A percentile compares a stretch with the other conserved stretches of the same genome.
phyloP scores from a whole-genome alignment of 140 eudicot species.

The Ambrosia hybrid region DNA sequence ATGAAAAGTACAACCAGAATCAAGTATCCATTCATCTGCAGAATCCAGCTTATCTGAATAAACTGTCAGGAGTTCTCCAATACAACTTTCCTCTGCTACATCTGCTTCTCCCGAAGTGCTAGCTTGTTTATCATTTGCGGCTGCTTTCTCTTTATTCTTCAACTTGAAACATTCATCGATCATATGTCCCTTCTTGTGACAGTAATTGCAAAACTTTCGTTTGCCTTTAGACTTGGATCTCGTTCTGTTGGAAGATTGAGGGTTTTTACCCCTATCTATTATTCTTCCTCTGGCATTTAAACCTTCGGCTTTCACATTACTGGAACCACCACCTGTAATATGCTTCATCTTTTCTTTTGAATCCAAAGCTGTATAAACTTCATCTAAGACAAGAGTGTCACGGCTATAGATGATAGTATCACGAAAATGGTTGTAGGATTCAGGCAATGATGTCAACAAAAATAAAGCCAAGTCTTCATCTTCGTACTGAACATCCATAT shows the following conservation, averaged over 20 bases:
- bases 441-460: slow-evolving; percentile 11
- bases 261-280: neutral
- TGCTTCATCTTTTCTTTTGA: slow-evolving; percentile 11
- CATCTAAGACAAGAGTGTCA: slow-evolving; percentile 16
- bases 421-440: neutral
- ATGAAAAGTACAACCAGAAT: slow-evolving; percentile 14
- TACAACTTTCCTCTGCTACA: neutral
- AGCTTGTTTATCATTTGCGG: neutral
- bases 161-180: neutral
- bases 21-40: neutral
- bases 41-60: slow-evolving; percentile 7
- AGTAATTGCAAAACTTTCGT: slow-evolving; percentile 5
- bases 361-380: slow-evolving; percentile 8
- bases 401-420: neutral
- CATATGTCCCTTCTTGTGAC: neutral
- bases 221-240: neutral
- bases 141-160: slow-evolving; percentile 2
- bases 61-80: slow-evolving; percentile 9
- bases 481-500: neutral
- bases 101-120: neutral
- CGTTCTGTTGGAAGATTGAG: neutral
- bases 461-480: slow-evolving; percentile 7
- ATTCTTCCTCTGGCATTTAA: slow-evolving; percentile 2
- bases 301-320: slow-evolving; percentile 1
- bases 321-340: neutral